Percentiles rank a stretch among this genome's conserved stretches.
Evolutionary conservation across 73 alveolate genomes (phyloP).

Genomic region (Effrenium voratum): DNA sequence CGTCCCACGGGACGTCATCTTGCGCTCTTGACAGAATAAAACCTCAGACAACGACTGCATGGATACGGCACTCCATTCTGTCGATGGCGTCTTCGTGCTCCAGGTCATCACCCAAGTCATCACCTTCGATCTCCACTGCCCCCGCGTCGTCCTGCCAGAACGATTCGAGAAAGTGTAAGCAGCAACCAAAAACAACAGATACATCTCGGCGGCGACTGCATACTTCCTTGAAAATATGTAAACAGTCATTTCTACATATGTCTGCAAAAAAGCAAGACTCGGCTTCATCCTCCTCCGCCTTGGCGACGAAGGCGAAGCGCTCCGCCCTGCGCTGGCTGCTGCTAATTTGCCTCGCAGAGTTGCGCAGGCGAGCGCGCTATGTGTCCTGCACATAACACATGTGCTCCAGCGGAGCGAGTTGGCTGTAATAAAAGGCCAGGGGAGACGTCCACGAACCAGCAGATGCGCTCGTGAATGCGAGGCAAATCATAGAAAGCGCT

Average conservation of each 20-base stretch:
- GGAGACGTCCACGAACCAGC: neutral
- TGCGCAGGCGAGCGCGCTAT: neutral
- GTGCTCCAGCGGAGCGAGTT: neutral
- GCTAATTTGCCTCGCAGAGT: neutral
- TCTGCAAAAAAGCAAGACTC: no score
- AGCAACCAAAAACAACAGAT: neutral
- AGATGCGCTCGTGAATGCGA: neutral
- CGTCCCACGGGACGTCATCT: no score
- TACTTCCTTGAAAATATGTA: neutral
- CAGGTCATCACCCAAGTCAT: neutral
- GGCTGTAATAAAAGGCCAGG: neutral
- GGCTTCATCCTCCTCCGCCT: neutral
- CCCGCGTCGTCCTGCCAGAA: neutral
- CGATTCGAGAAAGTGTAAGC: neutral
- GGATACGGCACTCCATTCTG: neutral
- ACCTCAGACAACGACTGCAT: neutral
- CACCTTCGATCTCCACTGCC: conserved; percentile 5
- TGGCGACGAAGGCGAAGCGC: neutral
- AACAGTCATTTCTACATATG: neutral
- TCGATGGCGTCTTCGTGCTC: conserved; percentile 9
- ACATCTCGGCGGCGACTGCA: neutral
- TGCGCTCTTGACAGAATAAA: neutral
- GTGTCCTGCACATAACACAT: neutral
- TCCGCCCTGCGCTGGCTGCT: neutral
- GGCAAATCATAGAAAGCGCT: neutral